Base-by-base conservation (phyloP, 768 basidiomycete species). In the Boletellus ananiceps region DNA sequence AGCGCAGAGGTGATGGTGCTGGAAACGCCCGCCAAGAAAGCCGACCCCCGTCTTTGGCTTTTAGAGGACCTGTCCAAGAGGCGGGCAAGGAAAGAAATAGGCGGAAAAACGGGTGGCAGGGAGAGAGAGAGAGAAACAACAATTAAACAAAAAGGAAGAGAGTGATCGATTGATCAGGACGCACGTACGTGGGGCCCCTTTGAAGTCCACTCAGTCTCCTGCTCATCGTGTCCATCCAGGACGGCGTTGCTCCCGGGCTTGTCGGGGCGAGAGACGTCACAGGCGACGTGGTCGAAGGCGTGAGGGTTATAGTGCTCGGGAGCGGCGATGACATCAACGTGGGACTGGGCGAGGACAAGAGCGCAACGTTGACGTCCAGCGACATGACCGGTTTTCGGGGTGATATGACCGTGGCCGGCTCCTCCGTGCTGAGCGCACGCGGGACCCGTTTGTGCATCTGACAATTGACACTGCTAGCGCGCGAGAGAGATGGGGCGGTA, bases 11-110 rank as follows among this genome's bases (percentile, higher is more conserved):
- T 74, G 32, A 83, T 70, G 35, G 77, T 74, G 52, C 76, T 74
- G 5, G 83, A 82, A 16, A 86, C 77, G 60, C 86, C 86, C 0
- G 82, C 77, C 46, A 88, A 60, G 27, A 88, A 72, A 1, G 78
- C 55, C 0, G 85, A 84, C 0, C 85, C 85, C 18, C 84, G 81
- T 66, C 84, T 86, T 50, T 83, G 83, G 57, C 71, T 74, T 56
- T 82, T 85, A 15, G 80, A 70, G 58, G 87, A 77, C n/a, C 86
- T 88, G 16, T 43, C 4, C 14, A 44, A 15, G 8, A 11, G 13
- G 5, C 2, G n/a, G 3, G 25, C 8, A 1, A 14, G 8, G 9
- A 8, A 13, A 1, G 38, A 4, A 1, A 5, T 3, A 5, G n/a
- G n/a, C 7, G 9, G 14, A 8, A 8, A 31, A 23, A 8, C 7